Evolutionary conservation across 2,329 filamentous ascomycete genomes (phyloP).

Genomic region (Diaporthe sp.): DNA sequence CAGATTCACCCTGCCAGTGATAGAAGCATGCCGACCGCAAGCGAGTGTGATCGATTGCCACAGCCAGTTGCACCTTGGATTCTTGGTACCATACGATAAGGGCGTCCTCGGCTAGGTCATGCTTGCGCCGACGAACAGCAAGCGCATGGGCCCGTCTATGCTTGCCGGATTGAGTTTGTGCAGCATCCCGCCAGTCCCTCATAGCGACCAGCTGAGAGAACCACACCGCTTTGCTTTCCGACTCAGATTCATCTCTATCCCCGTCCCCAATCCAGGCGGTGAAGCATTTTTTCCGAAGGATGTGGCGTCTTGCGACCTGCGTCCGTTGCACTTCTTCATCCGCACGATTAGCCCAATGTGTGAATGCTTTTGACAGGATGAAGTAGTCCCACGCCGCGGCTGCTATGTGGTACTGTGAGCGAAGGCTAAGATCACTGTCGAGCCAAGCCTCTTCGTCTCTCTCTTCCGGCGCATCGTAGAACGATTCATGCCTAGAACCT

Average conservation of each 20-base stretch:
- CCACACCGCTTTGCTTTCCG: conserved; percentile 65
- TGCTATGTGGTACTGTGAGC: conserved; percentile 52
- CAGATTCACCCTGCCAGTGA: conserved; percentile 44
- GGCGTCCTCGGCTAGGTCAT: conserved; percentile 47
- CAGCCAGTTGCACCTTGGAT: conserved; percentile 46
- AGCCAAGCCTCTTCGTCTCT: conserved; percentile 57
- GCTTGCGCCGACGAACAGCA: conserved; percentile 50
- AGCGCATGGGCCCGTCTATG: conserved; percentile 43
- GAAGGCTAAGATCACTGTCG: conserved; percentile 31
- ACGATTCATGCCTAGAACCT: conserved; percentile 50
- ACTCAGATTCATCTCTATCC: conserved; percentile 56
- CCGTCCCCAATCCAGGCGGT: conserved; percentile 78
- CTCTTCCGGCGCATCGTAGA: conserved; percentile 40
- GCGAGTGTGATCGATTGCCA: conserved; percentile 41
- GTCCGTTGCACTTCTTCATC: conserved; percentile 76
- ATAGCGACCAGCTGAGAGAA: conserved; percentile 48
- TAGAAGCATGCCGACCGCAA: conserved; percentile 40
- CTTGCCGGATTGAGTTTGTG: conserved; percentile 42
- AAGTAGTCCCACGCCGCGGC: conserved; percentile 74
- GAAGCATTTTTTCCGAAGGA: conserved; percentile 78
- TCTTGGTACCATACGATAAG: conserved; percentile 51
- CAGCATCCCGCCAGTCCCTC: conserved; percentile 47
- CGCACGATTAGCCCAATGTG: conserved; percentile 77
- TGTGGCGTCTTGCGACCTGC: conserved; percentile 76
- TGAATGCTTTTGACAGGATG: conserved; percentile 74